Percentiles rank a stretch among this genome's conserved stretches.
Conservation (phyloP, 2,329 filamentous ascomycete genomes). For the Apiospora sp. region DNA sequence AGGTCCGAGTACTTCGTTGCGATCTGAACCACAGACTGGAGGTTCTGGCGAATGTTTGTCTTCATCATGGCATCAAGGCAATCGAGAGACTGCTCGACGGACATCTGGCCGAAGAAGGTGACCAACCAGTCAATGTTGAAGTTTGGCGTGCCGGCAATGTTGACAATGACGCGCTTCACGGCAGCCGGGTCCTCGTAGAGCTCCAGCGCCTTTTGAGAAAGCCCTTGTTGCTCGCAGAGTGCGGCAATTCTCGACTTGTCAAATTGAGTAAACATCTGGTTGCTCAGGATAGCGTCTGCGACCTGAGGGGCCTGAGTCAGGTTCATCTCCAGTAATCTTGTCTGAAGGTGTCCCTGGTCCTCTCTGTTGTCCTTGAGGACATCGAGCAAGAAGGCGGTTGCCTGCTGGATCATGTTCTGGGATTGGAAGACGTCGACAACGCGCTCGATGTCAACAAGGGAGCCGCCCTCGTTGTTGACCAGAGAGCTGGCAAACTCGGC, state of each 20-base stretch:
- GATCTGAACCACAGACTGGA: constrained; percentile 93
- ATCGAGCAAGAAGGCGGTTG: constrained; percentile 96
- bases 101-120: constrained; percentile 91
- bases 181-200: constrained; percentile 90
- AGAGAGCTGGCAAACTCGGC: constrained; percentile 93
- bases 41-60: constrained; percentile 94
- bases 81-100: constrained; percentile 92
- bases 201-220: constrained; percentile 87
- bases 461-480: constrained; percentile 86
- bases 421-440: constrained; percentile 98
- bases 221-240: constrained; percentile 91
- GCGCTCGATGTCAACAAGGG: constrained; percentile 89
- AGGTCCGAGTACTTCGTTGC: constrained; percentile 98
- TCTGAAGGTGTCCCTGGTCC: constrained; percentile 93
- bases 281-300: constrained; percentile 95
- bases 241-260: constrained; percentile 89
- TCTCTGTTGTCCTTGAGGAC: constrained; percentile 94
- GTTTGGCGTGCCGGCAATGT: constrained; percentile 82
- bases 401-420: constrained; percentile 96
- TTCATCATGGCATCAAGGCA: constrained; percentile 97
- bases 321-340: constrained; percentile 97
- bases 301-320: constrained; percentile 95
- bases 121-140: constrained; percentile 91
- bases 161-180: constrained; percentile 89
- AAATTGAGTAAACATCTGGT: constrained; percentile 98